Evolutionary conservation across 2,329 filamentous ascomycete species (phyloP).

Genomic region (Cytospora paraplurivora): DNA sequence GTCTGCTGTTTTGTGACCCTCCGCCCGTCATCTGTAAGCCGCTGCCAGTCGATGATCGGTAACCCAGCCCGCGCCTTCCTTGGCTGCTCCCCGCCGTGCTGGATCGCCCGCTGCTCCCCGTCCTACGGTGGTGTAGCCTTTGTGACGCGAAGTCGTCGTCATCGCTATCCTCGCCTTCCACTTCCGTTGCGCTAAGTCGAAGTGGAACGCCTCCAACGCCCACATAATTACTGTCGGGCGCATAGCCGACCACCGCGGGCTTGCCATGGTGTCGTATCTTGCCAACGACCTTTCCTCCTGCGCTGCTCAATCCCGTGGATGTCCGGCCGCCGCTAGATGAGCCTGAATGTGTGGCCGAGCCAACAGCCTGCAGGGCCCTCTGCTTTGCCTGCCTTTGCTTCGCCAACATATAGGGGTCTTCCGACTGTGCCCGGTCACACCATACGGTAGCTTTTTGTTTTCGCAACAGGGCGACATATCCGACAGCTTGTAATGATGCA

Average conservation of each 20-base stretch:
- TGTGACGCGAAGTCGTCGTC: constrained; percentile 62
- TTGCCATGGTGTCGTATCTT: constrained; percentile 91
- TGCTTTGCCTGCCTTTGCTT: constrained; percentile 86
- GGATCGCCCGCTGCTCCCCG: constrained; percentile 75
- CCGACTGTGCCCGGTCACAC: constrained; percentile 91
- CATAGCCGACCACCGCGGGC: constrained; percentile 76
- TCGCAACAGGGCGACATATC: constrained; percentile 93
- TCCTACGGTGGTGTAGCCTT: constrained; percentile 66
- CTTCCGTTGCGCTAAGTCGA: constrained; percentile 90
- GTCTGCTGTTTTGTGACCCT: constrained; percentile 28
- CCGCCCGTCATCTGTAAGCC: constrained; percentile 28
- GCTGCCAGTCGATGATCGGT: constrained; percentile 49
- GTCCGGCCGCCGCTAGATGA: constrained; percentile 52
- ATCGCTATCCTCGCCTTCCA: constrained; percentile 84
- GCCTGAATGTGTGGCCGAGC: constrained; percentile 54
- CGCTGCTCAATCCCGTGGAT: constrained; percentile 63
- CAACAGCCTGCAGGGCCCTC: constrained; percentile 81
- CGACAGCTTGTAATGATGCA: constrained; percentile 59
- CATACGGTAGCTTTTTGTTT: constrained; percentile 98
- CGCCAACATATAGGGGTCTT: constrained; percentile 81
- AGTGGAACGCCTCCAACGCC: constrained; percentile 81
- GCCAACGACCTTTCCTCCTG: constrained; percentile 66
- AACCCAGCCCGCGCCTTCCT: constrained; percentile 50
- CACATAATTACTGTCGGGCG: constrained; percentile 73
- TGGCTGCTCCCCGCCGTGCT: constrained; percentile 54